Conservation (phyloP, 2,329 filamentous ascomycete species). For the Aspergillus ibericus region DNA sequence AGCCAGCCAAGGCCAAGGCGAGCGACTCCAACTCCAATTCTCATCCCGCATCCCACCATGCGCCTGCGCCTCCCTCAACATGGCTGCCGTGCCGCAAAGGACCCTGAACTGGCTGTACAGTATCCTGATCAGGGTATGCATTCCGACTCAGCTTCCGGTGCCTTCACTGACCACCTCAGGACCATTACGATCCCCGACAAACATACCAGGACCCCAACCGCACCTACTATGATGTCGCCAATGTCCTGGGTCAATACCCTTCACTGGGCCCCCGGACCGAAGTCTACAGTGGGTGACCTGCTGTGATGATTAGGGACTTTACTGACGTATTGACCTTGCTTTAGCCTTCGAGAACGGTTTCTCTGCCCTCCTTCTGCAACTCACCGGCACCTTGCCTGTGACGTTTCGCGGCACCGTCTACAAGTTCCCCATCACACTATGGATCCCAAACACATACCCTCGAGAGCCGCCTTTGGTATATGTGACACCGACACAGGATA, state of each 20-base stretch:
- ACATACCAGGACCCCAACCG: slow-evolving; percentile 93
- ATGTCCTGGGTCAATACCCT: slow-evolving; percentile 74
- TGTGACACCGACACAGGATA: slow-evolving; percentile 82
- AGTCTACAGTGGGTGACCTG: slow-evolving; percentile 74
- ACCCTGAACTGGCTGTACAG: slow-evolving; percentile 95
- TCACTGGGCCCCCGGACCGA: slow-evolving; percentile 84
- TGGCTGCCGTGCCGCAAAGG: slow-evolving; percentile 76
- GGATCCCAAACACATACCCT: slow-evolving; percentile 90
- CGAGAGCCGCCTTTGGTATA: slow-evolving; percentile 82
- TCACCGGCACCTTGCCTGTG: slow-evolving; percentile 88
- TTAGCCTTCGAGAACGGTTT: slow-evolving; percentile 84
- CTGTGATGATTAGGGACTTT: not conserved
- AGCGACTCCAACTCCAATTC: slow-evolving; percentile 8
- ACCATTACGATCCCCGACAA: slow-evolving; percentile 53
- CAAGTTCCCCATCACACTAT: slow-evolving; percentile 86
- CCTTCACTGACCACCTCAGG: slow-evolving; percentile 22
- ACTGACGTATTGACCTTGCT: slow-evolving; percentile 5
- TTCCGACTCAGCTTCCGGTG: not conserved
- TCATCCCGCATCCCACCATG: slow-evolving; percentile 9
- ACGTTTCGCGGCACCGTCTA: slow-evolving; percentile 85
- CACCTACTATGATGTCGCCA: slow-evolving; percentile 87
- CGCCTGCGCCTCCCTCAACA: slow-evolving; percentile 25
- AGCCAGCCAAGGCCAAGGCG: not conserved
- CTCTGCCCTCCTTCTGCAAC: slow-evolving; percentile 80
- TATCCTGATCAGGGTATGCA: slow-evolving; percentile 70